A percentile compares a stretch with the other conserved stretches of the same genome.
Evolutionary conservation across 768 basidiomycete species (phyloP).

Genomic region (Piloderma croceum): DNA sequence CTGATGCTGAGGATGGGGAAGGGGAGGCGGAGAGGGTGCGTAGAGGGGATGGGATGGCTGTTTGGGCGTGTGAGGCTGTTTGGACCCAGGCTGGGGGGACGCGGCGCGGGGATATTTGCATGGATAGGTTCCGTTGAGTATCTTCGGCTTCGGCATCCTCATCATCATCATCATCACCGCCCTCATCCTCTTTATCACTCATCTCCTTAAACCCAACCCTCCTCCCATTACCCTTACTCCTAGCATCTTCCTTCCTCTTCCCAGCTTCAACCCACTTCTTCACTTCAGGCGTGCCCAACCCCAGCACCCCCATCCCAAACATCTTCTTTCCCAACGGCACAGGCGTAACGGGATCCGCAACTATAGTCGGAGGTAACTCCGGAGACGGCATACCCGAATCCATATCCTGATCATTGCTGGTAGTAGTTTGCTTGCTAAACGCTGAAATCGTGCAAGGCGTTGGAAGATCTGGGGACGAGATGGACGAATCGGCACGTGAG

Average conservation of each 20-base stretch:
- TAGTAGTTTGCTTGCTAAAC: too few species aligned
- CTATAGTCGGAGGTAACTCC: slow-evolving; percentile 12
- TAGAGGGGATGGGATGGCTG: slow-evolving; percentile 33
- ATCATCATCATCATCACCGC: slow-evolving; percentile 9
- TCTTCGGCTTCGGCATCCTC: slow-evolving; percentile 7
- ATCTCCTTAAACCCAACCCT: slow-evolving; percentile 45
- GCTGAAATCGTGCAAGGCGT: too few species aligned
- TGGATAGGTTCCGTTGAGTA: slow-evolving; percentile 37
- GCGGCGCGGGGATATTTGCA: slow-evolving; percentile 57
- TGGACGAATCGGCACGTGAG: too few species aligned
- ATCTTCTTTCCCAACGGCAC: slow-evolving; percentile 23
- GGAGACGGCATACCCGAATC: too few species aligned
- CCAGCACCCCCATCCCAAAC: slow-evolving; percentile 30
- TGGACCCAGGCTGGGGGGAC: slow-evolving; percentile 19
- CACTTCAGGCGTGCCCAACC: slow-evolving; percentile 50
- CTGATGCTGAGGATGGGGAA: slow-evolving; percentile 15
- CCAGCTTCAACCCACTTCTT: slow-evolving; percentile 45
- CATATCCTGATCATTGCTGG: too few species aligned
- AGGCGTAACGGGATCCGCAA: slow-evolving; percentile 30
- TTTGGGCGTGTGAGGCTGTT: slow-evolving; percentile 32
- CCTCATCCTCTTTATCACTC: slow-evolving; percentile 21
- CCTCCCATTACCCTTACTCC: slow-evolving; percentile 34
- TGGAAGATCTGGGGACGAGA: too few species aligned
- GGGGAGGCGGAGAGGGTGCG: slow-evolving; percentile 29
- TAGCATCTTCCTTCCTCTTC: slow-evolving; percentile 16